Evolutionary conservation across 2,329 filamentous ascomycete genomes (phyloP), one percentile per base, ranked within the genome.

Genomic region (Paraphaeosphaeria minitans): DNA sequence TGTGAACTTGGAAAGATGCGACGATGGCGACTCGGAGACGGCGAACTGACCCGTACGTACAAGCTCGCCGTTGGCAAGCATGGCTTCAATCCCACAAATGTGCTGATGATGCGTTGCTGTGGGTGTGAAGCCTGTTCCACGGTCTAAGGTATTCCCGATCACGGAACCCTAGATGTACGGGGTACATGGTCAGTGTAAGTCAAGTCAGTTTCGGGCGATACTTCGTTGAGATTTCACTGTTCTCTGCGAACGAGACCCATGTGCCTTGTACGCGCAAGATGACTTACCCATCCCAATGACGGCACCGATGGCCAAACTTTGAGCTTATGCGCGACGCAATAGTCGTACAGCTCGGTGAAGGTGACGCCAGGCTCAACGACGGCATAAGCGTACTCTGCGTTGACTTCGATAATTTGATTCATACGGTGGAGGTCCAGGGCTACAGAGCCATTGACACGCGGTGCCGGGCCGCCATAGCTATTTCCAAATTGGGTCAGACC

Each of bases 401-500:
- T 80, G 48, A 81, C 77, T 59, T 81, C 78, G 27, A 82, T 66
- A 56, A 82, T 75, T 53, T 73, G 76, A 61, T 80, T 72, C 77
- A 82, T 80, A 33, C 72, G 69, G 46, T 77, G 75, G 4, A 77
- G 63, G 53, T 77, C 75, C 2, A 77, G 66, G 0, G 69, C 69
- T 35, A 77, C 42, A 7, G 62, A 76, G 0, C 77, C 75, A 56
- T 74, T 77, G 14, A 79, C 78, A 8, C 67, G 62, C 19, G 71
- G 71, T 19, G 71, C 69, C 10, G 71, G 71, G 1, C 71, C 71
- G 13, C 71, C 71, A 47, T 74, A 74, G 27, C 69, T 71, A 21
- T 55, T 4, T 14, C 21, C 14, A 31, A n/a, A 10, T 24, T 14
- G 12, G 16, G 29, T 53, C 27, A 16, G n/a, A 22, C 4, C 21